phyloP scores from a whole-genome alignment of 768 basidiomycete species.

The Mycena amicta region DNA sequence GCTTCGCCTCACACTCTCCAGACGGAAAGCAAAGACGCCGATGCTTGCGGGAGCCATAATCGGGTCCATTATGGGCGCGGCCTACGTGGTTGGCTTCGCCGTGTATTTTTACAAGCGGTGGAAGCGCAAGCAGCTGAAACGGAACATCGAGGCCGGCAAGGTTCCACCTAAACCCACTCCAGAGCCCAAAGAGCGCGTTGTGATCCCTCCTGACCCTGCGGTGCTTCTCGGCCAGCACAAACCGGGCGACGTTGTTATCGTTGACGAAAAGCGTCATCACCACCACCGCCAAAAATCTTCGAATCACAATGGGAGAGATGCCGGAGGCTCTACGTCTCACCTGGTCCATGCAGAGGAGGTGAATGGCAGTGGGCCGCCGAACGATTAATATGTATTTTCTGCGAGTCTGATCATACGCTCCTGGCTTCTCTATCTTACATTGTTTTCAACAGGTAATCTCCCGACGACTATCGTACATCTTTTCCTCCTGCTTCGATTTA shows the following conservation, averaged over 20 bases:
- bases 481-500: conserved; percentile 33
- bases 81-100: conserved; percentile 58
- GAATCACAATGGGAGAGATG: background rate
- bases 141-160: conserved; percentile 46
- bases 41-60: conserved; percentile 63
- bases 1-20: conserved; percentile 24
- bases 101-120: conserved; percentile 60
- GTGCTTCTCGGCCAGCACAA: conserved; percentile 51
- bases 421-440: background rate
- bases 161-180: conserved; percentile 42
- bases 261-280: conserved; percentile 15
- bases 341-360: conserved; percentile 12
- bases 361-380: conserved; percentile 24
- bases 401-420: too few species aligned
- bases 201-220: conserved; percentile 72
- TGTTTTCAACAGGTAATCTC: background rate
- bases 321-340: conserved; percentile 16
- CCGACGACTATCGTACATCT: conserved; percentile 13
- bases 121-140: conserved; percentile 49
- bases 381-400: too few species aligned
- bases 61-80: conserved; percentile 51
- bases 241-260: conserved; percentile 39
- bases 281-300: conserved; percentile 16
- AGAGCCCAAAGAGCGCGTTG: conserved; percentile 45
- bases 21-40: conserved; percentile 58